Evolutionary conservation across 176 grass and related monocot genomes (phyloP), one percentile per base, ranked within the genome.

Genomic region (Cymbopogon citratus): DNA sequence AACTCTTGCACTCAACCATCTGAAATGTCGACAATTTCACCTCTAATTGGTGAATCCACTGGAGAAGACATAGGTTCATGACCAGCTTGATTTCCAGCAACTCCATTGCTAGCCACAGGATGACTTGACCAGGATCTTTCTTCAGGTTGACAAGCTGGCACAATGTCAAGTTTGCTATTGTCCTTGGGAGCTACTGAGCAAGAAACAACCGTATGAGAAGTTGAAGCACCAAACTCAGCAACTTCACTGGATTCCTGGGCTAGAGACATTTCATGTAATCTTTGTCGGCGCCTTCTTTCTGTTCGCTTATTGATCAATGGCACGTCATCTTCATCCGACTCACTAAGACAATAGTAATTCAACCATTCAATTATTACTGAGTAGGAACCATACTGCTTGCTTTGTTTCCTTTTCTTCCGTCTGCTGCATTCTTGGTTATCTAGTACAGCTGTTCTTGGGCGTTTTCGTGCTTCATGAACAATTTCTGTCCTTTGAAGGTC

Each of bases 231-330:
- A 84, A 12, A 33, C 23, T 84, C 77, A 21, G 59, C 44, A 40
- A 15, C 23, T 25, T 25, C 60, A 5, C 18, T 77, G 48, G 65
- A 39, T 80, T 35, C 70, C 18, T 13, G 51, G 35, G 21, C 63
- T 39, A 77, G 84, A 69, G 71, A 86, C 63, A 51, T 65, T 74
- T 31, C 43, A 54, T 82, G 73, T n/a, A 80, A 34, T 63, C 78
- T 93, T 48, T 90, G 73, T 1, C 69, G 78, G 48, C 82, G 78
- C 27, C 87, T 93, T 60, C 85, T 87, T 83, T 90, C 87, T 7
- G 91, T 79, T 71, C 85, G 80, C 78, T 93, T 93, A 79, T 93
- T 93, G 36, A 90, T 78, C 74, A 93, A 84, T 71, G 87, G 91
- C 14, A 87, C 68, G 16, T 78, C 84, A 12, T 93, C 81, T 82